Percentiles rank a stretch among this genome's conserved stretches.
Conservation (phyloP, 192 early-diverging fungal genomes). For the Phlyctochytrium planicorne region DNA sequence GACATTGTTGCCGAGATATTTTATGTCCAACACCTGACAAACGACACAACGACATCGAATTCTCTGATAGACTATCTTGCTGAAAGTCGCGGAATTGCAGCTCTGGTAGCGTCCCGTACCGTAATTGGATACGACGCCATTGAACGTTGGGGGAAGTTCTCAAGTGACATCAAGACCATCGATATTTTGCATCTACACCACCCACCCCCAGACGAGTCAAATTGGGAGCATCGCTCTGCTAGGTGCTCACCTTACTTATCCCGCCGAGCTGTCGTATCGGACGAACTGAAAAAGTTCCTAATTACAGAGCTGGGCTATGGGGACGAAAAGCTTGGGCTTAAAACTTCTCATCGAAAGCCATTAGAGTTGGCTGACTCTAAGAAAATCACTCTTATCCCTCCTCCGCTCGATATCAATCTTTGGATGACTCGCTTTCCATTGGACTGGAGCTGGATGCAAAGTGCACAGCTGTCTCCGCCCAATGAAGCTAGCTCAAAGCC, state of each 20-base stretch:
- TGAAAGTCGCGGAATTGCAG: background rate
- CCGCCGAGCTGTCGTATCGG: slow-evolving; percentile 22
- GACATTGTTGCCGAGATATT: slow-evolving; percentile 24
- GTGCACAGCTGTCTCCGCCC: background rate
- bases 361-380: background rate
- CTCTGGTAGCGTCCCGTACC: slow-evolving; percentile 24
- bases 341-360: background rate
- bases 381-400: slow-evolving; percentile 19
- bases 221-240: slow-evolving; percentile 33
- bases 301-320: slow-evolving; percentile 20
- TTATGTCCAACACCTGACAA: slow-evolving; percentile 33
- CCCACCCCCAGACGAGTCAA: slow-evolving; percentile 21
- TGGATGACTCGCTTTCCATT: background rate
- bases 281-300: slow-evolving; percentile 17
- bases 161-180: slow-evolving; percentile 3
- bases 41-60: slow-evolving; percentile 16
- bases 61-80: slow-evolving; percentile 29
- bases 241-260: slow-evolving; percentile 12
- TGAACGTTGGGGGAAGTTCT: slow-evolving; percentile 10
- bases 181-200: slow-evolving; percentile 34
- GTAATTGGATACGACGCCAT: slow-evolving; percentile 22
- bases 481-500: background rate
- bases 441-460: background rate
- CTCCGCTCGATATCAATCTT: slow-evolving; percentile 18
- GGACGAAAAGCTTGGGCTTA: slow-evolving; percentile 17